Conservation (phyloP, 2,329 filamentous ascomycete genomes). For the Xylaria multiplex region DNA sequence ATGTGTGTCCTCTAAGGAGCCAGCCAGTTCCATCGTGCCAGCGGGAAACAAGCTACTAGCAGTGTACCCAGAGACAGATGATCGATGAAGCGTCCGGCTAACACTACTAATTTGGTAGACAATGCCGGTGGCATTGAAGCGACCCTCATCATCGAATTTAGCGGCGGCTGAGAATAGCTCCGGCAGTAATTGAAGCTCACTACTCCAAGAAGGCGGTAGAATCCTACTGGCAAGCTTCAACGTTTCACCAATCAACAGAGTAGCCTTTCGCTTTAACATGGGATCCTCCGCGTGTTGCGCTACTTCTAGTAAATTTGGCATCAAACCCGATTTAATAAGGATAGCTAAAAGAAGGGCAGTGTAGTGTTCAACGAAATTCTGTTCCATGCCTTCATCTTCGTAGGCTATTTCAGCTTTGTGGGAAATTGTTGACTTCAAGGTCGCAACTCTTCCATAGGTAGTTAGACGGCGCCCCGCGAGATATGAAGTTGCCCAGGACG, state of each 20-base stretch:
- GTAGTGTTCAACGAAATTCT: conserved; percentile 93
- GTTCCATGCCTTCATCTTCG: conserved; percentile 75
- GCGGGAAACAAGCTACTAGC: conserved; percentile 54
- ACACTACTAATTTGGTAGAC: conserved; percentile 99
- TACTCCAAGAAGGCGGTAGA: conserved; percentile 83
- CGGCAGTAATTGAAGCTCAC: conserved; percentile 86
- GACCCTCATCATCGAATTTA: conserved; percentile 74
- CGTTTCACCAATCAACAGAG: conserved; percentile 88
- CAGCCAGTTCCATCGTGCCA: conserved; percentile 60
- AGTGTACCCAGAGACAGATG: conserved; percentile 63
- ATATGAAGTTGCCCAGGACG: conserved; percentile 95
- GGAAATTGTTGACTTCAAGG: conserved; percentile 71
- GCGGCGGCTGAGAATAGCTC: conserved; percentile 83
- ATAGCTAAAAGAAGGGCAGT: conserved; percentile 87
- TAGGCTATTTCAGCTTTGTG: conserved; percentile 61
- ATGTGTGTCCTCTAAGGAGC: conserved; percentile 65
- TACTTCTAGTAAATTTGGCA: conserved; percentile 69
- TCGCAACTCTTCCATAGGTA: conserved; percentile 94
- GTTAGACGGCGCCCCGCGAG: conserved; percentile 91
- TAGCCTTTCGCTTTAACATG: conserved; percentile 85
- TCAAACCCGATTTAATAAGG: conserved; percentile 82
- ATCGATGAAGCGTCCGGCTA: conserved; percentile 89
- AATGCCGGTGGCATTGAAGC: conserved; percentile 85
- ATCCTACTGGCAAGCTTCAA: conserved; percentile 88
- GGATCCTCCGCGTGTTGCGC: conserved; percentile 75